These are phyloP conservation scores for Phytophthora vignae DNA, from an alignment of 352 stramenopile species.

Conservation along the genomic window DNA sequence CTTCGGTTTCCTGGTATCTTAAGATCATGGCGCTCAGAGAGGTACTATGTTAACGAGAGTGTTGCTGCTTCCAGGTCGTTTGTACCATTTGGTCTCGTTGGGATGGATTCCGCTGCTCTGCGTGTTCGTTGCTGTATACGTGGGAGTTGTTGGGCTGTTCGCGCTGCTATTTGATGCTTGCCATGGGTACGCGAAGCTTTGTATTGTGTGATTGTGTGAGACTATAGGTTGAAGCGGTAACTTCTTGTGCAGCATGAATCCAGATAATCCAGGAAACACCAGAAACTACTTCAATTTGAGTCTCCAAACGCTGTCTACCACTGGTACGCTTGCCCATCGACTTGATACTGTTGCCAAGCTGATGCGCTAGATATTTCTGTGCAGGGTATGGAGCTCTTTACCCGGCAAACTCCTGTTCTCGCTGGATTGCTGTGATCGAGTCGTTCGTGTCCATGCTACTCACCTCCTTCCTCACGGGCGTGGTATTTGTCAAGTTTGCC, in stretches of 20 bases:
- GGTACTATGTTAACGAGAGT: not conserved
- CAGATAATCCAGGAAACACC: constrained; percentile 16
- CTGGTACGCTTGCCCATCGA: constrained; percentile 32
- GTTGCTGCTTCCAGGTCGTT: constrained; percentile 25
- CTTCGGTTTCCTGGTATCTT: constrained; percentile 42
- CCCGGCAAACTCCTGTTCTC: constrained; percentile 55
- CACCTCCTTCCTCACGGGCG: constrained; percentile 64
- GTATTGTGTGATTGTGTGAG: not conserved
- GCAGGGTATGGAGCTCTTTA: constrained; percentile 60
- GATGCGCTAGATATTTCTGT: not conserved
- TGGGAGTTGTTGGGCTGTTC: constrained; percentile 56
- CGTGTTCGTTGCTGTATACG: constrained; percentile 60
- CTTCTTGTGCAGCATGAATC: constrained; percentile 3
- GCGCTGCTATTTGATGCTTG: constrained; percentile 54
- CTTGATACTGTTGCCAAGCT: not conserved
- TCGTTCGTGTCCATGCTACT: constrained; percentile 67
- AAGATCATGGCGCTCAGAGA: not conserved
- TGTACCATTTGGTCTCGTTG: constrained; percentile 65
- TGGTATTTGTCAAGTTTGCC: constrained; percentile 74
- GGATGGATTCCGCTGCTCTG: constrained; percentile 52
- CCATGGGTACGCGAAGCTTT: constrained; percentile 31
- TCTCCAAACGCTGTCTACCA: constrained; percentile 67
- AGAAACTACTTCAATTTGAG: constrained; percentile 73
- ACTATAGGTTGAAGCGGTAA: not conserved
- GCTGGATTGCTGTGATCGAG: constrained; percentile 60